A percentile compares a stretch with the other conserved stretches of the same genome.
phyloP scores from a whole-genome alignment of 164 flowering plant genomes.

The Vitis rotundifolia region DNA sequence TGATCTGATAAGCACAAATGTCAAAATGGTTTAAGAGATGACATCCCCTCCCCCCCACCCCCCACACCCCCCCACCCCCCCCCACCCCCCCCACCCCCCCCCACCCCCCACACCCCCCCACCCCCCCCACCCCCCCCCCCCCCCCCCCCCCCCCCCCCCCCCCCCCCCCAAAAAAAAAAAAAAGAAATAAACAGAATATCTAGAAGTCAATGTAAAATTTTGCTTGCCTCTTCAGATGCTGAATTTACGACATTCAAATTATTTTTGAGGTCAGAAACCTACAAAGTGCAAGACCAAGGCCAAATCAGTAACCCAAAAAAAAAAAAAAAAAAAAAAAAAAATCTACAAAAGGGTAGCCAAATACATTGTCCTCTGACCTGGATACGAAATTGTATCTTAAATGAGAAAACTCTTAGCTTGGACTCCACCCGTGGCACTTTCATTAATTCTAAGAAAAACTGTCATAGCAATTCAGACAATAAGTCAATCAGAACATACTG shows the following conservation, averaged over 20 bases:
- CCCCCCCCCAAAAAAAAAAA: neutral
- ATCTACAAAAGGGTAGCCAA: neutral
- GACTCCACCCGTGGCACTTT: slow-evolving; percentile 95
- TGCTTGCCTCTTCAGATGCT: slow-evolving; percentile 62
- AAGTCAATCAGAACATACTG: slow-evolving; percentile 7
- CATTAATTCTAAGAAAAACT: slow-evolving; percentile 96
- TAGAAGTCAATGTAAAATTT: too few relatives aligned
- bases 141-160: too few relatives aligned
- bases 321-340: slow-evolving; percentile 2
- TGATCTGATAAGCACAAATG: slow-evolving; percentile 42
- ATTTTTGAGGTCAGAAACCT: slow-evolving; percentile 66
- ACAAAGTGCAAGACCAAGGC: slow-evolving; percentile 12
- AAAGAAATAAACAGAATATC: neutral
- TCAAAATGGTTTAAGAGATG: slow-evolving; percentile 8
- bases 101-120: neutral
- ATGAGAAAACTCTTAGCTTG: slow-evolving; percentile 92
- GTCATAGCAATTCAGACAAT: slow-evolving; percentile 21
- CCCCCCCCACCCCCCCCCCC: too few relatives aligned
- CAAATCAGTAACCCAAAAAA: neutral
- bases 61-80: too few relatives aligned
- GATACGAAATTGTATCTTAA: slow-evolving; percentile 74
- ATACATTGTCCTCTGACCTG: slow-evolving; percentile 55
- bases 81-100: too few relatives aligned
- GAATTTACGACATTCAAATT: slow-evolving; percentile 50
- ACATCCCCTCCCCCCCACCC: neutral